These are phyloP conservation scores for Gonapodya sp. DNA, from an alignment of 192 early-diverging fungal genomes.

Conservation along the genomic window DNA sequence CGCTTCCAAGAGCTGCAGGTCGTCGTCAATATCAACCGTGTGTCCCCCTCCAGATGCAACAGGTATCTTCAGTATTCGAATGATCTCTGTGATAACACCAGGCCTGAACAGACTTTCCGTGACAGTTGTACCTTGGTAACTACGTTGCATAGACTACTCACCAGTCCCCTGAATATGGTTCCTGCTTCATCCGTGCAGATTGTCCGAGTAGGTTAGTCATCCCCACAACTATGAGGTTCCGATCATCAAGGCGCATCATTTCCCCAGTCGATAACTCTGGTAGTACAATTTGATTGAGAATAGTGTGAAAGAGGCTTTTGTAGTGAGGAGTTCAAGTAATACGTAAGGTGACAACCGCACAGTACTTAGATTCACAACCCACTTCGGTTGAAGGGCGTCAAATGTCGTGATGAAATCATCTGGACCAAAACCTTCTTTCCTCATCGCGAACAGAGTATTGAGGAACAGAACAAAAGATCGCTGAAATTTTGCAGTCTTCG, in stretches of 20 bases:
- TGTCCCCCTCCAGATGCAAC: conserved; percentile 18
- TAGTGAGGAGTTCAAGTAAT: conserved; percentile 21
- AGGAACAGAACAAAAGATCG: conserved; percentile 59
- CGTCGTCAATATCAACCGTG: conserved; percentile 31
- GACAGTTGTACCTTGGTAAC: background rate
- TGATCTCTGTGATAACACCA: conserved; percentile 24
- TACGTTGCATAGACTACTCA: background rate
- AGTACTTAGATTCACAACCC: conserved; percentile 18
- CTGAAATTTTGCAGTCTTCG: conserved; percentile 56
- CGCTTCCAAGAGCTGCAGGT: conserved; percentile 62
- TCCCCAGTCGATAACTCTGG: conserved; percentile 41
- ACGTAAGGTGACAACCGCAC: background rate
- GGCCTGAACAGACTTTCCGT: background rate
- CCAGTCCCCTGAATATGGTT: conserved; percentile 38
- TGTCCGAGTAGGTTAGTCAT: conserved; percentile 52
- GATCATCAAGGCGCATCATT: conserved; percentile 41
- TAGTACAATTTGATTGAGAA: conserved; percentile 54
- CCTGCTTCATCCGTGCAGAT: conserved; percentile 39
- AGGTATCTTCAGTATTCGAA: conserved; percentile 5
- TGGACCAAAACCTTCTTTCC: conserved; percentile 46
- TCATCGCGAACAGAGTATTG: conserved; percentile 48
- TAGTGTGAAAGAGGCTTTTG: conserved; percentile 48
- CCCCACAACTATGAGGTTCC: conserved; percentile 53
- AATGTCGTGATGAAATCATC: conserved; percentile 47
- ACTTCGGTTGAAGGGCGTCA: conserved; percentile 50